These are phyloP conservation scores for Mycocentrospora acerina DNA, from an alignment of 2,329 filamentous ascomycete species.

Conservation along the genomic window DNA sequence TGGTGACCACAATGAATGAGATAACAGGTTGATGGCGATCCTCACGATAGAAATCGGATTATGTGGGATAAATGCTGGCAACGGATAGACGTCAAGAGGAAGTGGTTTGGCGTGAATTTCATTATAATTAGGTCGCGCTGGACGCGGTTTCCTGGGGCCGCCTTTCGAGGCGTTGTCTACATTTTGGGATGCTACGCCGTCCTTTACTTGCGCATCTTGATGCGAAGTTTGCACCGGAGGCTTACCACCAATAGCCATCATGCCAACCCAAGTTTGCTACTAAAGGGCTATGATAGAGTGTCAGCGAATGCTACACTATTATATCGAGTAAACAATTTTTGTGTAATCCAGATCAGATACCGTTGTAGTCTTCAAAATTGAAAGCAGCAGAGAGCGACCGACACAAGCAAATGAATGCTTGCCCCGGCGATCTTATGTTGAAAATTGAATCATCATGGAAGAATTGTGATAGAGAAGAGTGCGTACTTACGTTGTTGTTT, in stretches of 20 bases:
- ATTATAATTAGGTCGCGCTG: slow-evolving; percentile 58
- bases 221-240: slow-evolving; percentile 7
- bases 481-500: too few relatives aligned
- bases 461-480: not conserved
- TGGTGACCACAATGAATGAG: slow-evolving; percentile 67
- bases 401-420: slow-evolving; percentile 16
- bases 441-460: slow-evolving; percentile 12
- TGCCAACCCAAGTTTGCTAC: slow-evolving; percentile 7
- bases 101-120: slow-evolving; percentile 80
- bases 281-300: slow-evolving; percentile 10
- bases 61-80: slow-evolving; percentile 86
- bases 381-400: slow-evolving; percentile 14
- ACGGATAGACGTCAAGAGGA: slow-evolving; percentile 77
- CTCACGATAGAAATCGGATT: slow-evolving; percentile 88
- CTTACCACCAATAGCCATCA: slow-evolving; percentile 16
- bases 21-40: slow-evolving; percentile 74
- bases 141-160: slow-evolving; percentile 28
- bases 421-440: slow-evolving; percentile 13
- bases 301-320: slow-evolving; percentile 4
- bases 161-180: slow-evolving; percentile 19
- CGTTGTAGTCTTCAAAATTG: slow-evolving; percentile 17
- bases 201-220: slow-evolving; percentile 6
- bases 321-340: too few relatives aligned
- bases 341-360: slow-evolving; percentile 9
- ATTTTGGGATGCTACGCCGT: slow-evolving; percentile 6